Conservation (phyloP, 2,329 filamentous ascomycete genomes). For the Colletotrichum tropicicola region DNA sequence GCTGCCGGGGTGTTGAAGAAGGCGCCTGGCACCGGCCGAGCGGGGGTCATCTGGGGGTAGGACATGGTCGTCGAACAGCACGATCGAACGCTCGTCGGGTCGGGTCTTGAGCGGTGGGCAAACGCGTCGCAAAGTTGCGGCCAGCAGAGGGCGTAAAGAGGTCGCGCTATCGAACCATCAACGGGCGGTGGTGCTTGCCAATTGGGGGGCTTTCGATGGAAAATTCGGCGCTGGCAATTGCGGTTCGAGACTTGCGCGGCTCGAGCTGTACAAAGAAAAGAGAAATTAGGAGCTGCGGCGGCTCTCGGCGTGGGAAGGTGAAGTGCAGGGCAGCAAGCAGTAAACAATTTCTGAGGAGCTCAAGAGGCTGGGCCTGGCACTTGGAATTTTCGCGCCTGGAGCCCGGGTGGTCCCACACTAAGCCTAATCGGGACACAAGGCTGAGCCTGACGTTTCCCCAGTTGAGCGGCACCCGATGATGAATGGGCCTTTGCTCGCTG, state of each 20-base stretch:
- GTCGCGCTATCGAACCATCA: conserved; percentile 40
- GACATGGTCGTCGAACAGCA: conserved; percentile 54
- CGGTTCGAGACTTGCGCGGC: conserved; percentile 12
- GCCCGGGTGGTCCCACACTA: conserved; percentile 39
- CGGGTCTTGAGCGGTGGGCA: conserved; percentile 6
- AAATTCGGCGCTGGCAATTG: neutral
- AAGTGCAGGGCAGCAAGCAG: conserved; percentile 27
- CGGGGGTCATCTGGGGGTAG: conserved; percentile 68
- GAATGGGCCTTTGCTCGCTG: neutral
- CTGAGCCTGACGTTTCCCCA: conserved; percentile 35
- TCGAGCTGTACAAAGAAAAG: conserved; percentile 11
- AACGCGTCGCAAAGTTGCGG: conserved; percentile 31
- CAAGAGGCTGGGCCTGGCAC: conserved; percentile 42
- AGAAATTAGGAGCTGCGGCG: conserved; percentile 18
- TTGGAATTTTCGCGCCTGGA: conserved; percentile 47
- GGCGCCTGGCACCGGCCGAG: conserved; percentile 78
- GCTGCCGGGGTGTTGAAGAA: conserved; percentile 77
- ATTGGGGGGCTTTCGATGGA: conserved; percentile 4
- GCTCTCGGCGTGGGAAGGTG: conserved; percentile 20
- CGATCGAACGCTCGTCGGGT: conserved; percentile 7
- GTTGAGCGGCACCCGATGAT: neutral
- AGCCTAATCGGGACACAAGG: conserved; percentile 43
- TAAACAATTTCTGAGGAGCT: conserved; percentile 42
- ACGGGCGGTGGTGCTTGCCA: conserved; percentile 32
- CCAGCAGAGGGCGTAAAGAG: conserved; percentile 28